phyloP scores from a whole-genome alignment of 169 alveolate species.

The Plasmodium berghei region DNA sequence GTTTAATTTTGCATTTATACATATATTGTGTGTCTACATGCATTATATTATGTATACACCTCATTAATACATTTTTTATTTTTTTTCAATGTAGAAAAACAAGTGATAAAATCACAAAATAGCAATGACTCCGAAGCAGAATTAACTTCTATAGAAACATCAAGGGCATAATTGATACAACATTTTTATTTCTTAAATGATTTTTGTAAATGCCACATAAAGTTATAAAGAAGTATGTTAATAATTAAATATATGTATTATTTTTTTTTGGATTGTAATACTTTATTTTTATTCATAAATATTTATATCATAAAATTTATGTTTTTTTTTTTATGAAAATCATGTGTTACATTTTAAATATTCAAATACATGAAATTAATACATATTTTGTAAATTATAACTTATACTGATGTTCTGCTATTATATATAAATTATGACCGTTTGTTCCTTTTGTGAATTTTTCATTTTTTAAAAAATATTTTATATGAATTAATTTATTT shows the following conservation, averaged over 20 bases:
- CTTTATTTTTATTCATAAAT: too few species aligned
- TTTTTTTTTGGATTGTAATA: too few species aligned
- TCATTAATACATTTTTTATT: not conserved
- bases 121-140: conserved; percentile 44
- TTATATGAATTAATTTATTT: not conserved
- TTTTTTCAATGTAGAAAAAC: not conserved
- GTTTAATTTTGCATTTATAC: not conserved
- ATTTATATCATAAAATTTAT: too few species aligned
- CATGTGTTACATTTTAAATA: too few species aligned
- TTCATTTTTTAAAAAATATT: not conserved
- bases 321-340: too few species aligned
- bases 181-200: not conserved
- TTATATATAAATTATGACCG: too few species aligned
- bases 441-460: too few species aligned
- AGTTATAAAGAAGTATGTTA: too few species aligned
- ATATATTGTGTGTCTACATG: not conserved
- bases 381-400: too few species aligned
- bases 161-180: conserved; percentile 7
- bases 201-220: not conserved
- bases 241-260: too few species aligned
- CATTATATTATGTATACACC: not conserved
- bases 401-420: too few species aligned
- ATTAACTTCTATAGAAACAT: conserved; percentile 24
- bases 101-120: conserved; percentile 19
- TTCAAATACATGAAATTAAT: too few species aligned